A percentile compares a stretch with the other conserved stretches of the same genome.
phyloP scores from a whole-genome alignment of 352 stramenopile species.

The Phytophthora brassicae region DNA sequence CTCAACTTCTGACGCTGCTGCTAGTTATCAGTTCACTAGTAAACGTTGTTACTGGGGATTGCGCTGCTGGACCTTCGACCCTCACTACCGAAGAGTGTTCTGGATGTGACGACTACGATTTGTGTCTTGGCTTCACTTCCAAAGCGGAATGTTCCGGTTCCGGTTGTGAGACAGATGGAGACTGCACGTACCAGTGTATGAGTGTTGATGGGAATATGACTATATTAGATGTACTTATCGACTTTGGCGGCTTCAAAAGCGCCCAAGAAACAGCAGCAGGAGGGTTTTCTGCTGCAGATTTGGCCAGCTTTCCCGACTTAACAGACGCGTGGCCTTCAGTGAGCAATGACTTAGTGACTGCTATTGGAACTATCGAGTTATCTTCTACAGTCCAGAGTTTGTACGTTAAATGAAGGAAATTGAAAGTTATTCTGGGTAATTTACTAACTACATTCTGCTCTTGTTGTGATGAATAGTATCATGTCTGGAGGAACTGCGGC shows the following conservation, averaged over 20 bases:
- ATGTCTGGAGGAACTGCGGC: conserved; percentile 24
- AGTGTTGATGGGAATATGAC: conserved; percentile 24
- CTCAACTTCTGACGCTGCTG: conserved; percentile 4
- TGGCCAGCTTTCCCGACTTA: conserved; percentile 20
- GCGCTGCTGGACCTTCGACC: conserved; percentile 24
- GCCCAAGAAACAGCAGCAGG: conserved; percentile 28
- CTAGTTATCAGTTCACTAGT: not conserved
- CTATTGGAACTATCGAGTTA: conserved; percentile 21
- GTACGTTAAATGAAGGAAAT: too few species aligned
- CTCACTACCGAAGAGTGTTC: conserved; percentile 28
- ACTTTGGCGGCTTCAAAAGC: conserved; percentile 34
- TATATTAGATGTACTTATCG: conserved; percentile 24
- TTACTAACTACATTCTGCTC: not conserved
- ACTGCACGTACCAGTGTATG: conserved; percentile 36
- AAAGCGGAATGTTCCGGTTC: conserved; percentile 26
- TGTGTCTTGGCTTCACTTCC: conserved; percentile 31
- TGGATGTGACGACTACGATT: conserved; percentile 25
- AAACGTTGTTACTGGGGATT: conserved; percentile 16
- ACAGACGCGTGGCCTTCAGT: conserved; percentile 27
- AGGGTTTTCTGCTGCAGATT: conserved; percentile 3
- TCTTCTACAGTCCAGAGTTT: conserved; percentile 22
- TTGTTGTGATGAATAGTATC: conserved; percentile 16
- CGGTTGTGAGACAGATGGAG: conserved; percentile 28
- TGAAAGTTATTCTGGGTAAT: too few species aligned
- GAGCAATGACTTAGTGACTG: conserved; percentile 30